Evolutionary conservation across 1,139 yeast genomes (phyloP).

Genomic region (Saccharomyces hybrid): DNA sequence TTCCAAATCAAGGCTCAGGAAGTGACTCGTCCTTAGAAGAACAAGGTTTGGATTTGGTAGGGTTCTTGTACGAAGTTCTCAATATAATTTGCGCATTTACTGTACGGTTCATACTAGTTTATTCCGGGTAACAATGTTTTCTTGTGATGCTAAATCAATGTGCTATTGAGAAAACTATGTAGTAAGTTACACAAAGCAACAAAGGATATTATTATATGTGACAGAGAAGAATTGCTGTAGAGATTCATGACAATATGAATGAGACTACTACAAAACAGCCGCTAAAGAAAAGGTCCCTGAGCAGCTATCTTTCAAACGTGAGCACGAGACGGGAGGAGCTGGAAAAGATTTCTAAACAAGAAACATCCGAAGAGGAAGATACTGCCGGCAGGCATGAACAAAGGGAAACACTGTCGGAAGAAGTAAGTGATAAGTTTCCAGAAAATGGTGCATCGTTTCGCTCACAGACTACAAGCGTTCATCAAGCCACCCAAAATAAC

Average conservation of each 20-base stretch:
- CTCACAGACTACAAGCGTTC: neutral
- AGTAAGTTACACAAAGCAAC: neutral
- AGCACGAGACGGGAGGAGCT: constrained; percentile 27
- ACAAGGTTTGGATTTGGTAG: neutral
- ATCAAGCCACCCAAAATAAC: neutral
- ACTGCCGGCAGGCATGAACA: constrained; percentile 5
- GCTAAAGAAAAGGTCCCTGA: constrained; percentile 28
- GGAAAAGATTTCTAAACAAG: constrained; percentile 15
- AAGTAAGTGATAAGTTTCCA: neutral
- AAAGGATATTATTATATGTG: neutral
- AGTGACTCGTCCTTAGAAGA: no score
- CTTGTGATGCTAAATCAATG: neutral
- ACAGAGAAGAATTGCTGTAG: neutral
- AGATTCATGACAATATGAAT: neutral
- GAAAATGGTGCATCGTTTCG: neutral
- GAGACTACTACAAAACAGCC: constrained; percentile 1
- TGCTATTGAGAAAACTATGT: neutral
- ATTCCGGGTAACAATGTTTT: neutral
- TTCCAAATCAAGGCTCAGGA: no score
- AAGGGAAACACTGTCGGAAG: constrained; percentile 2
- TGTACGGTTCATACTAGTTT: no score
- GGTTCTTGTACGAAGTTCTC: neutral
- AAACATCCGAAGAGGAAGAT: constrained; percentile 5
- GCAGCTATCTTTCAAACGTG: constrained; percentile 32
- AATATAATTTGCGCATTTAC: no score